Evolutionary conservation across 768 basidiomycete genomes (phyloP), one percentile per base, ranked within the genome.

Genomic region (Termitomyces heimii): DNA sequence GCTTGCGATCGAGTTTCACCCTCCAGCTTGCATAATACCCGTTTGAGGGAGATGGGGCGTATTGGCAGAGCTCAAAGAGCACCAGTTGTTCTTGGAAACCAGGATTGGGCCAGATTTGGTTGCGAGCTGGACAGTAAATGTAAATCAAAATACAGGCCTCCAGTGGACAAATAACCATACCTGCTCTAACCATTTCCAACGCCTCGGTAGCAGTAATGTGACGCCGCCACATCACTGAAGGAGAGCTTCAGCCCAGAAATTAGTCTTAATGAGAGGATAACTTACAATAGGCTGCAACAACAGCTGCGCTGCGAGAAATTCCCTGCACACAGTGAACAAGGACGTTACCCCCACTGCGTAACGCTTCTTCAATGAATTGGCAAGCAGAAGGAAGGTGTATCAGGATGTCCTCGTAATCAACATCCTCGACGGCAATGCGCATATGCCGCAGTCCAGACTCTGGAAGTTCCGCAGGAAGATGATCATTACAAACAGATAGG

Each of bases 21-120:
- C 83, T 80, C 88, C 88, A 89, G 50, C 78, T 83, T 52, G 71
- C 66, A 65, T 91, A 91, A 60, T 86, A 82, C 8, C 86, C 86
- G 62, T 84, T 82, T 16, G 73, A 63, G 4, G 78, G 79, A 22
- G 76, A 76, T 13, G 88, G 87, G 26, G 75, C 75, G 59, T 89
- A 90, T 67, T 78, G 76, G 68, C 88, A 90, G 32, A 89, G 75
- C 64, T 86, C 86, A 55, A 88, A 90, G 47, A 91, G 73, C 34
- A 88, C 83, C 28, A 91, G 79, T 63, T 91, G 88, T 71, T 89
- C 86, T 56, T 86, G 83, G 69, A 90, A 89, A 44, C 88, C 88
- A n/a, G 85, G 80, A 60, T 83, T 87, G 59, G 83, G 80, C 87
- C 88, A 89, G 53, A 89, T 86, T 65, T 89, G 86, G 69, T 88